phyloP scores from a whole-genome alignment of 208 protist genomes.

The Trypanosoma caninum region DNA sequence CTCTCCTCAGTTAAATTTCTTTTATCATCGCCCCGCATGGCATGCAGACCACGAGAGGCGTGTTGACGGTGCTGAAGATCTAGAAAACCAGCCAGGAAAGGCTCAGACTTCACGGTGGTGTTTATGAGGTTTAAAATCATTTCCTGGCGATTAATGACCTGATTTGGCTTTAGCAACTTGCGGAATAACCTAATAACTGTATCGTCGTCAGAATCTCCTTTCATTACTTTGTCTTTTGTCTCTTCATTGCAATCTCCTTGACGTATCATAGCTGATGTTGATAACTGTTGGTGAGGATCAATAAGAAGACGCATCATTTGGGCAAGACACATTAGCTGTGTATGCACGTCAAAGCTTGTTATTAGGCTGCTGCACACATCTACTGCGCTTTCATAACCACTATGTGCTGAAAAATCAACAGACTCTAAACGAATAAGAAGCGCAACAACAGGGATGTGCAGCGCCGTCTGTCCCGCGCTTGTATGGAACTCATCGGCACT shows the following conservation, averaged over 20 bases:
- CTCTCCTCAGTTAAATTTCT: slow-evolving; percentile 30
- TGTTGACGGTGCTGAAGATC: slow-evolving; percentile 55
- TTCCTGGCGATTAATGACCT: slow-evolving; percentile 88
- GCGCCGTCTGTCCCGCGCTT: slow-evolving; percentile 6
- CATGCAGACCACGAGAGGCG: not conserved
- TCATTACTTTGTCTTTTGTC: slow-evolving; percentile 12
- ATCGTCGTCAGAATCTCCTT: slow-evolving; percentile 20
- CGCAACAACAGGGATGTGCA: slow-evolving; percentile 82
- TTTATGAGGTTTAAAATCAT: slow-evolving; percentile 72
- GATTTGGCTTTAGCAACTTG: slow-evolving; percentile 83
- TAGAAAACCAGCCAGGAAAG: slow-evolving; percentile 78
- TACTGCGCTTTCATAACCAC: slow-evolving; percentile 52
- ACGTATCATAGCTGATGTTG: not conserved
- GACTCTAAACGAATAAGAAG: slow-evolving; percentile 76
- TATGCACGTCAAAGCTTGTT: slow-evolving; percentile 74
- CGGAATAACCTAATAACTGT: slow-evolving; percentile 58
- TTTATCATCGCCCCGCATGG: slow-evolving; percentile 17
- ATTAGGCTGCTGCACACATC: slow-evolving; percentile 79
- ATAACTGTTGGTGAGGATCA: slow-evolving; percentile 59
- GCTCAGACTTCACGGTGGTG: slow-evolving; percentile 79
- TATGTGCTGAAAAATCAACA: slow-evolving; percentile 49
- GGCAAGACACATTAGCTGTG: slow-evolving; percentile 72
- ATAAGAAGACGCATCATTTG: slow-evolving; percentile 79
- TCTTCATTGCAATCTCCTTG: not conserved
- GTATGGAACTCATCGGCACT: slow-evolving; percentile 2